A percentile compares a stretch with the other conserved stretches of the same genome.
Evolutionary conservation across 2,329 filamentous ascomycete species (phyloP).

Genomic region (Metarhizium humberi): DNA sequence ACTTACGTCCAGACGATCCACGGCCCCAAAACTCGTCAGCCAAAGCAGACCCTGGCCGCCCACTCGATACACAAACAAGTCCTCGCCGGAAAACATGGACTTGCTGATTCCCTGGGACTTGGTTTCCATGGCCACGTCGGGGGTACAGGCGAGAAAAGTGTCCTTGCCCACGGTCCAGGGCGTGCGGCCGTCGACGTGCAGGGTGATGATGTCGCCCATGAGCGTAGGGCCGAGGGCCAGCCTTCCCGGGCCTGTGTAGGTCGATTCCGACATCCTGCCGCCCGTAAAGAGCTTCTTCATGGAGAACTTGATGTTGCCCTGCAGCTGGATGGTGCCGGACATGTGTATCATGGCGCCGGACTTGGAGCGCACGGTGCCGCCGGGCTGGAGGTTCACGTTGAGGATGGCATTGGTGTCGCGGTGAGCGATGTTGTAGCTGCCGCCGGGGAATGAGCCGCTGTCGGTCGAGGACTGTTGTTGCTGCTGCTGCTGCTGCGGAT

Average conservation of each 20-base stretch:
- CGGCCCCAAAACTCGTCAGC: conserved; percentile 14
- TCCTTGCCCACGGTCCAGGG: conserved; percentile 12
- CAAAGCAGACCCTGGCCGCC: conserved; percentile 10
- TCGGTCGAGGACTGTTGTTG: not conserved
- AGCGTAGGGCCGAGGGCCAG: conserved; percentile 11
- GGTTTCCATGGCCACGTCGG: conserved; percentile 10
- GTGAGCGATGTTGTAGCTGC: conserved; percentile 9
- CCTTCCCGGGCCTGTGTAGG: conserved; percentile 9
- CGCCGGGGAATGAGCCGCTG: conserved; percentile 10
- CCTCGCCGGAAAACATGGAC: conserved; percentile 13
- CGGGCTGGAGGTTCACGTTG: conserved; percentile 9
- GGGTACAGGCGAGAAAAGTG: conserved; percentile 11
- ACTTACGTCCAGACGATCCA: conserved; percentile 13
- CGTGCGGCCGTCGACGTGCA: conserved; percentile 9
- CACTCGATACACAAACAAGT: conserved; percentile 11
- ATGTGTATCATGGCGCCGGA: conserved; percentile 14
- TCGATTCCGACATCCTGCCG: conserved; percentile 11
- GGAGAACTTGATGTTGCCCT: conserved; percentile 13
- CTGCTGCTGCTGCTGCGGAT: not conserved
- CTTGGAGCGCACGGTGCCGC: conserved; percentile 8
- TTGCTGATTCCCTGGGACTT: conserved; percentile 13
- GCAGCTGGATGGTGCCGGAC: conserved; percentile 10
- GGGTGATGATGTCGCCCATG: conserved; percentile 12
- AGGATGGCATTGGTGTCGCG: conserved; percentile 12
- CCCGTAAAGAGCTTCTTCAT: conserved; percentile 13